A percentile compares a stretch with the other conserved stretches of the same genome.
Conservation (phyloP, 768 basidiomycete species). For the Podaxis pistillaris region DNA sequence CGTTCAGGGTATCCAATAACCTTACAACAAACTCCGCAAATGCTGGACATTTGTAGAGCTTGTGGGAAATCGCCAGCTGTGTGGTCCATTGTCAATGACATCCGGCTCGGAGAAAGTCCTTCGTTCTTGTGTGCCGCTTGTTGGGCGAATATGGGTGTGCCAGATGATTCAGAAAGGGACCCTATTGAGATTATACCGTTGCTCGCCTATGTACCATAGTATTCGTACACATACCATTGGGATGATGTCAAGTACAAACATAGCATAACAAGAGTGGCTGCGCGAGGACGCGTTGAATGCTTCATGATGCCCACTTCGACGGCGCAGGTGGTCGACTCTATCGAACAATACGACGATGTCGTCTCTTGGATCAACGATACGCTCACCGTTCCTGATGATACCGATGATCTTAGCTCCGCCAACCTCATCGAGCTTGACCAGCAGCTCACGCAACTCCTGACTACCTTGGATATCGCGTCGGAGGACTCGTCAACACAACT, state of each 20-base stretch:
- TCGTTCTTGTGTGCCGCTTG: conserved; percentile 72
- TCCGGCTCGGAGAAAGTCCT: conserved; percentile 75
- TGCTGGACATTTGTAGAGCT: conserved; percentile 62
- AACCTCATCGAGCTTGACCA: conserved; percentile 66
- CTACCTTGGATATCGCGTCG: conserved; percentile 79
- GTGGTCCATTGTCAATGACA: conserved; percentile 66
- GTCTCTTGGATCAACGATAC: conserved; percentile 73
- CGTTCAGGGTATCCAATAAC: conserved; percentile 64
- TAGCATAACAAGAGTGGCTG: no score
- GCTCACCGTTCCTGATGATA: conserved; percentile 37
- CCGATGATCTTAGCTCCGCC: conserved; percentile 24
- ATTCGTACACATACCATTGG: background rate
- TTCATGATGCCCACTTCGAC: conserved; percentile 26
- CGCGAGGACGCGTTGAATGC: background rate
- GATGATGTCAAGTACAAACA: background rate
- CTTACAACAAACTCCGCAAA: conserved; percentile 58
- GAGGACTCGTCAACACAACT: conserved; percentile 87
- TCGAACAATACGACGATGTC: conserved; percentile 61
- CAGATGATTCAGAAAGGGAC: conserved; percentile 24
- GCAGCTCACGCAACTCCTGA: conserved; percentile 71
- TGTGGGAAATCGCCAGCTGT: conserved; percentile 72
- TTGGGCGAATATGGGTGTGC: conserved; percentile 69
- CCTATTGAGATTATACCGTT: conserved; percentile 11
- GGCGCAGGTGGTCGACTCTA: conserved; percentile 46
- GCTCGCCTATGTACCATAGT: conserved; percentile 3